Evolutionary conservation across 2,329 filamentous ascomycete species (phyloP).

Genomic region (Alternaria sp.): DNA sequence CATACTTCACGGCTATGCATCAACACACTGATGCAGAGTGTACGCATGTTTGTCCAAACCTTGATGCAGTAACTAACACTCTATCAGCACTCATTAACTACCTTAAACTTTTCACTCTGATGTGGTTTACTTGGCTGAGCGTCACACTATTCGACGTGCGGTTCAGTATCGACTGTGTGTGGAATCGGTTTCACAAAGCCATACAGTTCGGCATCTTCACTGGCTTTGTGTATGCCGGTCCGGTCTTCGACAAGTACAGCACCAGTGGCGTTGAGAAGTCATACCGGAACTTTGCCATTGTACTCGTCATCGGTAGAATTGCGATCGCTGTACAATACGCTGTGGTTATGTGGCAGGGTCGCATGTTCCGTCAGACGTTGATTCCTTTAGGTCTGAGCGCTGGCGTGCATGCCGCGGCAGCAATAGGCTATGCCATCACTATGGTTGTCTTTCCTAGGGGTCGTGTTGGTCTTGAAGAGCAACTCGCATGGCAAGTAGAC

Average conservation of each 20-base stretch:
- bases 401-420: constrained; percentile 21
- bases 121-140: constrained; percentile 74
- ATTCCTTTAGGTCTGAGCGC: constrained; percentile 29
- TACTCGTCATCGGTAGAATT: constrained; percentile 27
- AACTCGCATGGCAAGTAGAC: constrained; percentile 25
- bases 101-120: constrained; percentile 63
- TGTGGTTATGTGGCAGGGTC: constrained; percentile 33
- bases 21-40: constrained; percentile 61
- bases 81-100: constrained; percentile 50
- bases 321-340: constrained; percentile 30
- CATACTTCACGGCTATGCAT: constrained; percentile 66
- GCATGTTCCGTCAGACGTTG: constrained; percentile 31
- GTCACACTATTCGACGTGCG: constrained; percentile 71
- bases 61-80: constrained; percentile 1
- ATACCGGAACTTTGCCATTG: constrained; percentile 28
- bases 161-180: constrained; percentile 70
- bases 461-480: constrained; percentile 22
- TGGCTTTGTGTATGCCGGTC: constrained; percentile 68
- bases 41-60: neutral
- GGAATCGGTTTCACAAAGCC: constrained; percentile 67
- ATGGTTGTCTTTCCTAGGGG: constrained; percentile 22
- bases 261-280: constrained; percentile 22
- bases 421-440: constrained; percentile 25
- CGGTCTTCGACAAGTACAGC: constrained; percentile 42
- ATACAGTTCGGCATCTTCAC: constrained; percentile 70